Evolutionary conservation across 1,139 yeast species (phyloP).

Genomic region (Suhomyces guaymorum): DNA sequence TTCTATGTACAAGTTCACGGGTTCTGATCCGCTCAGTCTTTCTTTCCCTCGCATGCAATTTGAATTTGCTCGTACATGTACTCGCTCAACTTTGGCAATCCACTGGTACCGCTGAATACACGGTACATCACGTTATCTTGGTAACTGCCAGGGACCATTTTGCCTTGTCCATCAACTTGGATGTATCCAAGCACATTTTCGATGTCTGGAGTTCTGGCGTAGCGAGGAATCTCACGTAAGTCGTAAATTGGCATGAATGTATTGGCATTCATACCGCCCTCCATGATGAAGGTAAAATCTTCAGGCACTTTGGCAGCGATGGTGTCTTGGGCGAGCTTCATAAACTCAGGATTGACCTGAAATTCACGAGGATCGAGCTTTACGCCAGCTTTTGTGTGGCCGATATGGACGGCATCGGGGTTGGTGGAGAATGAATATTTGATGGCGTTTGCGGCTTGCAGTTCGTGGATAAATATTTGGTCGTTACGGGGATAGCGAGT

Average conservation of each 20-base stretch:
- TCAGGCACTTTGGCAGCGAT: slow-evolving; percentile 31
- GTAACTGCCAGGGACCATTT: slow-evolving; percentile 56
- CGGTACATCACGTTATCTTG: slow-evolving; percentile 64
- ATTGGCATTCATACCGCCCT: slow-evolving; percentile 59
- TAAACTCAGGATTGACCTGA: slow-evolving; percentile 28
- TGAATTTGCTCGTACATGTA: slow-evolving; percentile 46
- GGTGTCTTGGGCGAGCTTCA: slow-evolving; percentile 29
- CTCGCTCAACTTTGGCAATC: slow-evolving; percentile 60
- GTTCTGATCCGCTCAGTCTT: background rate
- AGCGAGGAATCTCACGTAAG: slow-evolving; percentile 63
- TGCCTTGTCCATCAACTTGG: slow-evolving; percentile 55
- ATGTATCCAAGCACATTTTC: slow-evolving; percentile 76
- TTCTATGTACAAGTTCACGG: too few relatives aligned
- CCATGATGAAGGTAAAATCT: slow-evolving; percentile 61
- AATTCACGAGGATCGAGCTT: slow-evolving; percentile 28
- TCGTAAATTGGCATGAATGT: slow-evolving; percentile 74
- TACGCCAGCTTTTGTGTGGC: slow-evolving; percentile 19
- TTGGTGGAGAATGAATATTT: slow-evolving; percentile 34
- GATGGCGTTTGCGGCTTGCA: slow-evolving; percentile 7
- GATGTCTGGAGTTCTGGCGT: slow-evolving; percentile 70
- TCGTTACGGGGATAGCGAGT: slow-evolving; percentile 17
- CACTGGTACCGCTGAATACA: slow-evolving; percentile 53
- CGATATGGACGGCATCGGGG: slow-evolving; percentile 35
- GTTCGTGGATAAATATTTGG: slow-evolving; percentile 28
- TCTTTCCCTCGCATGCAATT: slow-evolving; percentile 16